Evolutionary conservation across 208 protist species (phyloP).

Genomic region (Dictyostelium gargantuum): DNA sequence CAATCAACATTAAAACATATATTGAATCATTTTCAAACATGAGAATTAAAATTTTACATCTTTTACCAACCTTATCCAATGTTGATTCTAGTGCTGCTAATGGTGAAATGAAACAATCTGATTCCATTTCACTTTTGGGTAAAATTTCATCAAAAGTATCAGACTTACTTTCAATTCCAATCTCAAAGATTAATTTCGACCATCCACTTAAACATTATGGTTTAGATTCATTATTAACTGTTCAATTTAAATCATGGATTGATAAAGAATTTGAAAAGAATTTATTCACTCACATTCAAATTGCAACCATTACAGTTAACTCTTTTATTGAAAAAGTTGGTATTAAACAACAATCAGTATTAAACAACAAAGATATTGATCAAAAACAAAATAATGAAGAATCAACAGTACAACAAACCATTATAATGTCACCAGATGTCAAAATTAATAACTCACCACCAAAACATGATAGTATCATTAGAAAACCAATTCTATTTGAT

Average conservation of each 20-base stretch:
- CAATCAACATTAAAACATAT: not conserved
- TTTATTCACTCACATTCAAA: conserved; percentile 25
- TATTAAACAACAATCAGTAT: too few relatives aligned
- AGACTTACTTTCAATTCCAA: not conserved
- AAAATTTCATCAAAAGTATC: conserved; percentile 2
- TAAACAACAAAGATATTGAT: not conserved
- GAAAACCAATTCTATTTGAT: not conserved
- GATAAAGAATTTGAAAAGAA: conserved; percentile 55
- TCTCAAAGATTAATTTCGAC: conserved; percentile 16
- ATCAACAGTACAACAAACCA: not conserved
- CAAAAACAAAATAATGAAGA: not conserved
- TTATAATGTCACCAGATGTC: not conserved
- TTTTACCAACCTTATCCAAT: not conserved
- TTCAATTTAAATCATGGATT: conserved; percentile 48
- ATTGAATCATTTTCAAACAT: not conserved
- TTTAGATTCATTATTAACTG: conserved; percentile 54
- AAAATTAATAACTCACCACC: not conserved
- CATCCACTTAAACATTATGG: conserved; percentile 32
- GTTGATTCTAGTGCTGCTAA: not conserved
- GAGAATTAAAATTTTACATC: not conserved
- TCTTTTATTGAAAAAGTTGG: conserved; percentile 21
- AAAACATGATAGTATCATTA: not conserved
- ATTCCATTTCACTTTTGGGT: not conserved
- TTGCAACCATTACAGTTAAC: conserved; percentile 2
- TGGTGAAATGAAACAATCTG: not conserved